Conservation (phyloP, 345 rosid genomes). For the Sonneratia caseolaris region DNA sequence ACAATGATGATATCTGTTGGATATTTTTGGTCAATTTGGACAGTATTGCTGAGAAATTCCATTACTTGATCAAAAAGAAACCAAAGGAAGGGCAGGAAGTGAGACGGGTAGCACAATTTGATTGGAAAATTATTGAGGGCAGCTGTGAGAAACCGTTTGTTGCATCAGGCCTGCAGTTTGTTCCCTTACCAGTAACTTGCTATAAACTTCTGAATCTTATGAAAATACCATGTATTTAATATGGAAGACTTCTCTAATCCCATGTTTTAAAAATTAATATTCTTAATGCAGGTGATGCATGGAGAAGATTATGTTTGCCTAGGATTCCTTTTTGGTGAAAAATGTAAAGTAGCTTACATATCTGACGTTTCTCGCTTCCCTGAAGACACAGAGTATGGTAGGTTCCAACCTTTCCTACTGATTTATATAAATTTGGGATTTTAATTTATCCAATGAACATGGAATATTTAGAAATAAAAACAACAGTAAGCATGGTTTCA, state of each 20-base stretch:
- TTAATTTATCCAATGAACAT: background rate
- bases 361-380: constrained; percentile 92
- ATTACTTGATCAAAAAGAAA: constrained; percentile 71
- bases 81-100: constrained; percentile 90
- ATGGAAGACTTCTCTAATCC: constrained; percentile 1
- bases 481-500: background rate
- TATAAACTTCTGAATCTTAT: constrained; percentile 1
- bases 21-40: constrained; percentile 19
- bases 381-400: constrained; percentile 67
- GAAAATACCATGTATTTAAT: background rate
- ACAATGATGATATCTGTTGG: background rate
- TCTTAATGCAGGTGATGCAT: constrained; percentile 73
- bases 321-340: constrained; percentile 90
- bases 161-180: constrained; percentile 64
- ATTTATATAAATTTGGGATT: background rate
- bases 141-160: constrained; percentile 66
- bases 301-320: constrained; percentile 91
- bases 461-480: background rate
- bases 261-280: constrained; percentile 5
- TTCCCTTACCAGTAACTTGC: constrained; percentile 76
- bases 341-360: constrained; percentile 75
- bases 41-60: constrained; percentile 73
- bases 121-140: constrained; percentile 88
- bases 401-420: constrained; percentile 16
- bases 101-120: constrained; percentile 87